Conservation (phyloP, 2,329 filamentous ascomycete genomes). For the Botrytis sinoallii region DNA sequence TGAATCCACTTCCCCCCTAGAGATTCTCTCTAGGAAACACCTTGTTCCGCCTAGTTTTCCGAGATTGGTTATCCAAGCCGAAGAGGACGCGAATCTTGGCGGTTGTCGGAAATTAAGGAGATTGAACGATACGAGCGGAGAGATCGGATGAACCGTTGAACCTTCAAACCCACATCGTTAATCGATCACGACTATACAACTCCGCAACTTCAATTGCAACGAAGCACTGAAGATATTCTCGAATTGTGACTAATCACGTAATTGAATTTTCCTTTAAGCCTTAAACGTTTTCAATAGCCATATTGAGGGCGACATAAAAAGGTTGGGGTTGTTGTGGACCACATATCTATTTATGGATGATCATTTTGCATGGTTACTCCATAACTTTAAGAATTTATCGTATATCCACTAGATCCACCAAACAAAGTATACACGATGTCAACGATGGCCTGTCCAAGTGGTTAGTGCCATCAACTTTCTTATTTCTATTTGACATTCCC, state of each 20-base stretch:
- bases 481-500: background rate
- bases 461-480: background rate
- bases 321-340: background rate
- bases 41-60: background rate
- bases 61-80: background rate
- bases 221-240: background rate
- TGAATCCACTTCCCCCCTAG: background rate
- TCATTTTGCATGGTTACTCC: background rate
- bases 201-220: background rate
- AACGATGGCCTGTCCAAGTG: background rate
- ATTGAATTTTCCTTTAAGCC: background rate
- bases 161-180: background rate
- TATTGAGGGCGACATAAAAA: background rate
- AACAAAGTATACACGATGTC: background rate
- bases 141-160: background rate
- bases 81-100: background rate
- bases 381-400: background rate
- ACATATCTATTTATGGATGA: background rate
- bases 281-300: background rate
- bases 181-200: background rate
- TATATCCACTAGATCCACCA: constrained; percentile 8
- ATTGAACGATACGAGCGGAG: background rate
- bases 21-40: background rate
- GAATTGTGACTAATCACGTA: background rate
- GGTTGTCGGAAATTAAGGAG: background rate